A percentile compares a stretch with the other conserved stretches of the same genome.
Conservation (phyloP, 495 filamentous ascomycete species). For the Neurospora africana region DNA sequence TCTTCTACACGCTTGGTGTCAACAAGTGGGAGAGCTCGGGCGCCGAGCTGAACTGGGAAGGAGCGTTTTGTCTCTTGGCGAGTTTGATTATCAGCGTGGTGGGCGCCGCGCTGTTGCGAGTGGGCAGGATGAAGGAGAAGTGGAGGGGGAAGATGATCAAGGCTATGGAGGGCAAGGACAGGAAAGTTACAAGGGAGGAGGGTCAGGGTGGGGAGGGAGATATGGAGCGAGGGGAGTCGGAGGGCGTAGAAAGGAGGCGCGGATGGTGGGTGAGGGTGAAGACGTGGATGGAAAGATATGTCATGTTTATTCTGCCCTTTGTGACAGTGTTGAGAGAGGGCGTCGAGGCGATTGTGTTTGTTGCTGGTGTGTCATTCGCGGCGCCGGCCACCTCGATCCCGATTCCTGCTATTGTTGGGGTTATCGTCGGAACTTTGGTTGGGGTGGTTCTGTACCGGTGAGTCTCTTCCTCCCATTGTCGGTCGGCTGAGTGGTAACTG, state of each 20-base stretch:
- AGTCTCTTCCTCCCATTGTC: conserved; percentile 18
- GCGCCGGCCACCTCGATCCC: conserved; percentile 65
- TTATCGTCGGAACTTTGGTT: conserved; percentile 50
- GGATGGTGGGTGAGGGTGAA: conserved; percentile 30
- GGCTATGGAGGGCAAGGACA: conserved; percentile 43
- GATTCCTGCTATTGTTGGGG: conserved; percentile 57
- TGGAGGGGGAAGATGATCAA: conserved; percentile 71
- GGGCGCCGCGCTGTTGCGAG: conserved; percentile 67
- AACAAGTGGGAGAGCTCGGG: conserved; percentile 49
- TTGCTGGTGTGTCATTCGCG: conserved; percentile 70
- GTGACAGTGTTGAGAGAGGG: conserved; percentile 78
- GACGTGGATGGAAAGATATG: conserved; percentile 61
- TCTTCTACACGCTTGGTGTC: conserved; percentile 62
- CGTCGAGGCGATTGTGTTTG: conserved; percentile 70
- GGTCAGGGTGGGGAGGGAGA: not conserved
- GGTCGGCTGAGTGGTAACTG: not conserved
- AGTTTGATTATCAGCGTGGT: conserved; percentile 68
- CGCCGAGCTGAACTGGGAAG: conserved; percentile 66
- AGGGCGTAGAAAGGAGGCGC: not conserved
- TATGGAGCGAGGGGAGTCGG: conserved; percentile 13
- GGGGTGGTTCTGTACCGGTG: conserved; percentile 73
- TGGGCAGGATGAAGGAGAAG: conserved; percentile 76
- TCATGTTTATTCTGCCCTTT: conserved; percentile 73
- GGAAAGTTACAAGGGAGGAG: conserved; percentile 2
- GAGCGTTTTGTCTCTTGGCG: conserved; percentile 59